phyloP scores from a whole-genome alignment of 78 protist genomes.

The Tieghemostelium lacteum region DNA sequence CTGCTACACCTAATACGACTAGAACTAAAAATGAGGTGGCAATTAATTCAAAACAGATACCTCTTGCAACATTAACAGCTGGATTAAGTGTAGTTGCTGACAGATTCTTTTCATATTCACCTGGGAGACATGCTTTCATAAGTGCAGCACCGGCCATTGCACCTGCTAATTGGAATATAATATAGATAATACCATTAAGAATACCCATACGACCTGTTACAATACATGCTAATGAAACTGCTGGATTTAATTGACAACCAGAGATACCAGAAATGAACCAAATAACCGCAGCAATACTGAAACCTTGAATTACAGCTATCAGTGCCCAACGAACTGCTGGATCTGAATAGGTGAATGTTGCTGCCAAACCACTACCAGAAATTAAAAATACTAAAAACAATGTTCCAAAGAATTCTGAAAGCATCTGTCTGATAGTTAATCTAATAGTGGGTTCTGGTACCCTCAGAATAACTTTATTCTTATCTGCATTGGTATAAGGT shows the following conservation, averaged over 20 bases:
- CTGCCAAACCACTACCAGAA: constrained; percentile 12
- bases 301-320: constrained; percentile 46
- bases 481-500: constrained; percentile 50
- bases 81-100: constrained; percentile 35
- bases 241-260: constrained; percentile 80
- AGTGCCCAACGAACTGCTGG: not conserved
- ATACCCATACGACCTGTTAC: constrained; percentile 70
- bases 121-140: constrained; percentile 53
- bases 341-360: constrained; percentile 4
- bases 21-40: constrained; percentile 48
- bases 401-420: constrained; percentile 64
- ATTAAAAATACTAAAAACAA: constrained; percentile 32
- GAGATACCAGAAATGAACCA: constrained; percentile 71
- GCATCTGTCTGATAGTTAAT: constrained; percentile 32
- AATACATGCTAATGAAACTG: constrained; percentile 53
- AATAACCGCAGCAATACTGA: constrained; percentile 36
- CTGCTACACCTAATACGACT: constrained; percentile 66
- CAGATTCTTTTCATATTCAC: constrained; percentile 21
- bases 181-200: constrained; percentile 46
- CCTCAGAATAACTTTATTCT: constrained; percentile 38
- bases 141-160: constrained; percentile 78
- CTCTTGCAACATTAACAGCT: constrained; percentile 36
- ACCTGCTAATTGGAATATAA: constrained; percentile 75
- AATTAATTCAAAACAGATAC: constrained; percentile 59
- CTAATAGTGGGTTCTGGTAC: constrained; percentile 31